phyloP scores from a whole-genome alignment of 495 filamentous ascomycete genomes.

The Trichoderma gamsii region DNA sequence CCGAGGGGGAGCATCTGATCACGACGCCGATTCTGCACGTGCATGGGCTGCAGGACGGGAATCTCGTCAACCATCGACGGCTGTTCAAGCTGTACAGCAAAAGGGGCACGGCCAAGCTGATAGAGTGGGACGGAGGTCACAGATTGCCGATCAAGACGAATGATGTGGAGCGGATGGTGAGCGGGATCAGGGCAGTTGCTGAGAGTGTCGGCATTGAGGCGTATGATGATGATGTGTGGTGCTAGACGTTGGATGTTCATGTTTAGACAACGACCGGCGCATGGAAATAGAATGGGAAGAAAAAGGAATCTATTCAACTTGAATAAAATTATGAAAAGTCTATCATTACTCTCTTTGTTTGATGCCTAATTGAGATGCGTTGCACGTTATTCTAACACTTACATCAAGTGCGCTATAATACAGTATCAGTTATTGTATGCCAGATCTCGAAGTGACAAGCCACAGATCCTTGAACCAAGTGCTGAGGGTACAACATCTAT shows the following conservation, averaged over 20 bases:
- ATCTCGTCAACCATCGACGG: conserved; percentile 45
- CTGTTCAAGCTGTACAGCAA: conserved; percentile 46
- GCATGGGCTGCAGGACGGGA: conserved; percentile 53
- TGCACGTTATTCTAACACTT: no score
- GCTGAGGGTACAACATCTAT: no score
- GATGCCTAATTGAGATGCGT: no score
- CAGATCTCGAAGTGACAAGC: no score
- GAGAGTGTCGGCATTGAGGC: conserved; percentile 27
- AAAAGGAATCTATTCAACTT: no score
- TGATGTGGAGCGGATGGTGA: conserved; percentile 47
- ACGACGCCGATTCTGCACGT: conserved; percentile 58
- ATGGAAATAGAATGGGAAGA: no score
- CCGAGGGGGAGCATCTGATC: conserved; percentile 20
- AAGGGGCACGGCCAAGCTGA: conserved; percentile 33
- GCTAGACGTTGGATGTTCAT: background rate
- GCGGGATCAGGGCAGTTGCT: conserved; percentile 40
- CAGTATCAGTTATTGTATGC: no score
- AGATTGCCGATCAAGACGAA: conserved; percentile 50
- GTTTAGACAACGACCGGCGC: no score
- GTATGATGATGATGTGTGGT: background rate
- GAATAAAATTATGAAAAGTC: no score
- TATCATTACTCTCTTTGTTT: no score
- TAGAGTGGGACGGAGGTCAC: conserved; percentile 60
- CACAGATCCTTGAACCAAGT: no score
- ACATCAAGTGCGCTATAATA: no score